Percentiles rank a stretch among this genome's conserved stretches.
Conservation (phyloP, 2,329 filamentous ascomycete species). For the Bertia moriformis region DNA sequence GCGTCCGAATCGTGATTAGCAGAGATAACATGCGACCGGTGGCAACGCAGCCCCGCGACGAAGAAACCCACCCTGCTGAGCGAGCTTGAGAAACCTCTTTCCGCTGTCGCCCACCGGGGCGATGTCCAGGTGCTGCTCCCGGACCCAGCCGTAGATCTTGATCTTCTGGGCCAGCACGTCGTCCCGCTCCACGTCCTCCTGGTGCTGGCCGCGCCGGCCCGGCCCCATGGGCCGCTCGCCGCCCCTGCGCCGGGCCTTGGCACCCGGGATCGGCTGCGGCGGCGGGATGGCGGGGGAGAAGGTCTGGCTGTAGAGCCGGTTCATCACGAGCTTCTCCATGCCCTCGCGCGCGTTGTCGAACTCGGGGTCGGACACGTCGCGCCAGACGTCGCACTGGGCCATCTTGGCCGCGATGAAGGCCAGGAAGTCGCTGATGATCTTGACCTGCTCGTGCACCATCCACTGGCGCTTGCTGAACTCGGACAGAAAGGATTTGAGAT, state of each 20-base stretch:
- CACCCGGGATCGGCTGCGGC: conserved; percentile 57
- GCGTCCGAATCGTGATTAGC: neutral
- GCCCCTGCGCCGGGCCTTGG: conserved; percentile 54
- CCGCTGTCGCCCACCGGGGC: conserved; percentile 72
- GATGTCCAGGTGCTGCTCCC: conserved; percentile 87
- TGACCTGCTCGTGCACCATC: conserved; percentile 99
- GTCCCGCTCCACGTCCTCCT: conserved; percentile 93
- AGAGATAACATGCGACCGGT: neutral
- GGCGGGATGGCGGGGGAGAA: conserved; percentile 87
- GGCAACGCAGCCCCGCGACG: neutral
- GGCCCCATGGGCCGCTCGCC: conserved; percentile 58
- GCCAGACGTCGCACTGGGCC: conserved; percentile 92
- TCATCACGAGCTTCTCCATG: conserved; percentile 99
- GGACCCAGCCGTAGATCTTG: conserved; percentile 89
- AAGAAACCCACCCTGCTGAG: conserved; percentile 57
- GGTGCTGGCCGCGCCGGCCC: conserved; percentile 84
- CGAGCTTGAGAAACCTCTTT: conserved; percentile 71
- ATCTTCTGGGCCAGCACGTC: conserved; percentile 95
- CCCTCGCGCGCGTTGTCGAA: conserved; percentile 97
- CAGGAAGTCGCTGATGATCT: conserved; percentile 93
- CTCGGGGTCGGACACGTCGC: conserved; percentile 84
- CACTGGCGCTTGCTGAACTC: conserved; percentile 97
- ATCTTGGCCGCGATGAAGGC: conserved; percentile 97
- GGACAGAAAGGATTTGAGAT: conserved; percentile 80
- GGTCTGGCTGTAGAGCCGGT: conserved; percentile 83